Evolutionary conservation across 176 grass and related monocot species (phyloP).

Genomic region (Pontederia crassipes): DNA sequence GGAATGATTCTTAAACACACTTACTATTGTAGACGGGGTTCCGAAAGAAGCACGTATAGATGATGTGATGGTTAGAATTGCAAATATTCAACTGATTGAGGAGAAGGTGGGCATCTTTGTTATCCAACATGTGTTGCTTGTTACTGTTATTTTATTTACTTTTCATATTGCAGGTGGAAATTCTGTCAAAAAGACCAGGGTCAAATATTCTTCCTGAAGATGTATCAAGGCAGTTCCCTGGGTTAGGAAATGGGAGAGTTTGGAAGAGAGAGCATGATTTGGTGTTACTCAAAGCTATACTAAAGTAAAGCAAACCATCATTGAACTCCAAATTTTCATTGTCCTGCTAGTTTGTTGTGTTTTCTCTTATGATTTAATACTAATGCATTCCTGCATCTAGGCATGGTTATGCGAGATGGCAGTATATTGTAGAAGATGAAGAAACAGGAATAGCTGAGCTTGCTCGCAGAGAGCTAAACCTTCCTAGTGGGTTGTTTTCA

Average conservation of each 20-base stretch:
- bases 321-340: not conserved
- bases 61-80: slow-evolving; percentile 72
- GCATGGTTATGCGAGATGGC: slow-evolving; percentile 99
- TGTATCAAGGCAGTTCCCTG: slow-evolving; percentile 28
- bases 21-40: slow-evolving; percentile 70
- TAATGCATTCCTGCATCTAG: slow-evolving; percentile 24
- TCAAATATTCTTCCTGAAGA: slow-evolving; percentile 25
- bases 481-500: slow-evolving; percentile 46
- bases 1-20: slow-evolving; percentile 21
- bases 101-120: slow-evolving; percentile 61
- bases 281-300: slow-evolving; percentile 49
- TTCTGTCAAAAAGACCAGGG: slow-evolving; percentile 10
- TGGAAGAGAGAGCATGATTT: slow-evolving; percentile 76
- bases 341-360: not conserved
- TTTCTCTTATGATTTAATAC: slow-evolving; percentile 9
- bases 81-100: slow-evolving; percentile 75
- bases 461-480: slow-evolving; percentile 63
- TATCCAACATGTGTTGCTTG: not conserved
- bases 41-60: slow-evolving; percentile 83
- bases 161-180: slow-evolving; percentile 14
- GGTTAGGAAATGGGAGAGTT: slow-evolving; percentile 26
- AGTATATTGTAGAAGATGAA: slow-evolving; percentile 84
- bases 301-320: slow-evolving; percentile 41
- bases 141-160: not conserved
- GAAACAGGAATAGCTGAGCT: slow-evolving; percentile 57